These are phyloP conservation scores for Leishmania arabica DNA, from an alignment of 208 protist genomes.

Conservation along the genomic window DNA sequence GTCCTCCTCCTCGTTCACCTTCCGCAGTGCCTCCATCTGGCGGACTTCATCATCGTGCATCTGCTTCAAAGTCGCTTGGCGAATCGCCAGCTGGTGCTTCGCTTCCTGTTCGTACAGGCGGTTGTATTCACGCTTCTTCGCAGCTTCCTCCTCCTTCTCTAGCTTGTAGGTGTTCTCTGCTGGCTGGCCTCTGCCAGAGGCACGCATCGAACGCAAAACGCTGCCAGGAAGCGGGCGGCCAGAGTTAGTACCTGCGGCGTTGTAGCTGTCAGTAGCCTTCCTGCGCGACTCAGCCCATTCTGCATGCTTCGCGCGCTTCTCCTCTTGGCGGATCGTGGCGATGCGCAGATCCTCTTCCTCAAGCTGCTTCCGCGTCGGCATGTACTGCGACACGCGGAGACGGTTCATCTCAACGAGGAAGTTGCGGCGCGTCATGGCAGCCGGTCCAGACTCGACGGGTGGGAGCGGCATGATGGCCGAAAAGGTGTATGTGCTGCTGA, in stretches of 20 bases:
- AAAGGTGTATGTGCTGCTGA: neutral
- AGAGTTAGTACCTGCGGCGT: neutral
- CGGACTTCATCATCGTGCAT: constrained; percentile 48
- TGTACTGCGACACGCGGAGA: constrained; percentile 53
- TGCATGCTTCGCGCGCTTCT: constrained; percentile 47
- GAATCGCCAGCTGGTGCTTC: constrained; percentile 61
- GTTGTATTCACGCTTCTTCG: constrained; percentile 71
- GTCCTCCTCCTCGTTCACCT: constrained; percentile 51
- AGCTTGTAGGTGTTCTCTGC: constrained; percentile 51
- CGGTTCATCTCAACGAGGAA: constrained; percentile 86
- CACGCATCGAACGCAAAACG: constrained; percentile 40
- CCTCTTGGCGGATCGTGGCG: constrained; percentile 44
- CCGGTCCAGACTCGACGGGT: constrained; percentile 57
- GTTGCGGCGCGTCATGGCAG: constrained; percentile 74
- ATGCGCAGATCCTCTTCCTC: constrained; percentile 70
- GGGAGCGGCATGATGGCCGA: constrained; percentile 34
- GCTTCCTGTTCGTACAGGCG: constrained; percentile 65
- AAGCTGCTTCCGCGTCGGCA: constrained; percentile 47
- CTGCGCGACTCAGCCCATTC: constrained; percentile 38
- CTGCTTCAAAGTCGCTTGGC: constrained; percentile 49
- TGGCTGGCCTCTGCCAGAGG: constrained; percentile 20
- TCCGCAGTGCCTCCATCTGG: constrained; percentile 49
- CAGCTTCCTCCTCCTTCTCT: constrained; percentile 51
- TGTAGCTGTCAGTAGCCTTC: constrained; percentile 18
- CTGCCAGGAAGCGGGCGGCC: constrained; percentile 67